phyloP scores from a whole-genome alignment of 2,329 filamentous ascomycete genomes.

The Talaromyces sp. region DNA sequence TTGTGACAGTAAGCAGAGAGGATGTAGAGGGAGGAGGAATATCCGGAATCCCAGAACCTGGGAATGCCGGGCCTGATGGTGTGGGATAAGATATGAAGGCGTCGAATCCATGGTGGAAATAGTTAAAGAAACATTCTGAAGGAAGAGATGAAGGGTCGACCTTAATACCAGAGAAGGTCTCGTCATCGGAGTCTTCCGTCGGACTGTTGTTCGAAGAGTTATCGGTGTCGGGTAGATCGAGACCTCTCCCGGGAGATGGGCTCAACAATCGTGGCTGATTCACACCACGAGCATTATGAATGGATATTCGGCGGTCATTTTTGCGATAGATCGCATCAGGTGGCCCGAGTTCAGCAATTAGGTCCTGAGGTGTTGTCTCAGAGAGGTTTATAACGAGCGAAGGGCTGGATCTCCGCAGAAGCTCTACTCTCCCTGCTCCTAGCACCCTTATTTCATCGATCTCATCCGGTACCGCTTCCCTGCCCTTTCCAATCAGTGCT shows the following conservation, averaged over 20 bases:
- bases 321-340: constrained; percentile 93
- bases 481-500: constrained; percentile 62
- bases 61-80: constrained; percentile 59
- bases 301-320: constrained; percentile 80
- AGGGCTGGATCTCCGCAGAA: constrained; percentile 64
- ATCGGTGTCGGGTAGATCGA: constrained; percentile 60
- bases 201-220: constrained; percentile 67
- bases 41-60: constrained; percentile 40
- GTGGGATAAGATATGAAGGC: constrained; percentile 78
- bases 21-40: constrained; percentile 24
- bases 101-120: constrained; percentile 93
- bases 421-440: constrained; percentile 71
- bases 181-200: constrained; percentile 63
- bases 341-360: constrained; percentile 84
- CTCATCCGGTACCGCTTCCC: constrained; percentile 81
- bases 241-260: constrained; percentile 31
- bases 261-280: constrained; percentile 32
- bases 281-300: constrained; percentile 52
- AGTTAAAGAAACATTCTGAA: constrained; percentile 81
- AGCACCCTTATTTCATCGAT: constrained; percentile 74
- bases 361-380: constrained; percentile 84
- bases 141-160: constrained; percentile 53
- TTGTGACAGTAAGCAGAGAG: constrained; percentile 76
- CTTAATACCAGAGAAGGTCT: constrained; percentile 50
- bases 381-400: constrained; percentile 70